Evolutionary conservation across 192 early-diverging fungal genomes (phyloP), one percentile per base, ranked within the genome.

Genomic region (Tieghemiomyces parasiticus): DNA sequence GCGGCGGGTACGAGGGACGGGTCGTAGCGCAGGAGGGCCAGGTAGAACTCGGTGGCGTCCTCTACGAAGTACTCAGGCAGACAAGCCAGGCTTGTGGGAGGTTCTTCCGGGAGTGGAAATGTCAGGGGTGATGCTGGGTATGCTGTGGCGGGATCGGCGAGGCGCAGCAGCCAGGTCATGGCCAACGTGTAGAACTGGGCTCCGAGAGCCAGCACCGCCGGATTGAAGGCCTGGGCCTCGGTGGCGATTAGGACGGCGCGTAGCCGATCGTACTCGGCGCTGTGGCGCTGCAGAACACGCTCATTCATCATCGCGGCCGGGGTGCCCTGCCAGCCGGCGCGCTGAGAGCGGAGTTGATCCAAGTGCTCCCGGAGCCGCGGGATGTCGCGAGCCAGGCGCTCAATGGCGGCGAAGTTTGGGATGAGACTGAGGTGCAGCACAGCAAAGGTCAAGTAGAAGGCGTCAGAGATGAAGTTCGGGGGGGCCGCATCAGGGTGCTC

Each of bases 51-150:
- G 35, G 85, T 75, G 47, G 90, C 77, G 64, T 98, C 95, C 64
- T 95, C 91, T 30, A 96, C 65, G 31, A 96, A 84, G 70, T 85
- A 95, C 67, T 98, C 92, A 16, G 95, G 95, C 4, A 96, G 77
- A 65, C 82, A 85, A 0, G 80, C 69, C 77, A 89, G 88, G 25
- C 66, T 56, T 1, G 74, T 62, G 0, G 83, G 78, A 0, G 79
- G 66, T 1, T 73, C 62, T 4, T 46, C 52, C 19, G 87, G 83
- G 3, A 92, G 64, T 4, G 80, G 80, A 19, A 83, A 60, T 22
- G 80, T 35, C 31, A 54, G n/a, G 22, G 61, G 49, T 29, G n/a
- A 1, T 10, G 8, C 12, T 14, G 49, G 59, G 38, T 46, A 60
- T 38, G 25, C 38, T 12, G 19, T 9, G 1, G 12, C 13, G 16